Base-by-base conservation (phyloP, 768 basidiomycete species). In the Naganishia onofrii region DNA sequence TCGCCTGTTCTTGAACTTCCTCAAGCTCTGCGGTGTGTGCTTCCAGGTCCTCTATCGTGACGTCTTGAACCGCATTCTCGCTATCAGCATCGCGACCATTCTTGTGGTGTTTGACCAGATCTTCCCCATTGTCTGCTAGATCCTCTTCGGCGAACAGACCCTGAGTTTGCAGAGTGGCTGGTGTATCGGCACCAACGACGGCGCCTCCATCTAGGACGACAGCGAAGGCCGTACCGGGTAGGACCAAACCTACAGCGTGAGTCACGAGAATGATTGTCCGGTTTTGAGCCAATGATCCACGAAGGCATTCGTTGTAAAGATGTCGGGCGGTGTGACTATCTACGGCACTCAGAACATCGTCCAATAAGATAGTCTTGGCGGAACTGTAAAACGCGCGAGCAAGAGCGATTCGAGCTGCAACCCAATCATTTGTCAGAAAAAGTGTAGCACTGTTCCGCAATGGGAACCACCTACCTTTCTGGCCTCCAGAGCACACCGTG, bases 311-410 rank as follows among this genome's bases (percentile, higher is more conserved):
- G 29, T 69, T 65, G 56, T 78, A 77, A 3, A 80, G 73, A 66
- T 80, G 79, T 53, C 77, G 56, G 21, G 77, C 79, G 36, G 79
- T 80, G 55, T 79, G 78, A 46, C 77, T 77, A 55, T 80, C 79
- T 19, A 80, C 79, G 8, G 79, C 79, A 5, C 77, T 78, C 3
- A 79, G 66, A 2, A 80, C 76, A 68, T 80, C 79, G 57, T 80
- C 79, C 17, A 79, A 73, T 46, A 80, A 70, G 48, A 80, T 71
- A 0, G 77, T 79, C 52, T 73, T 72, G 29, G 79, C 78, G 13
- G 77, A 66, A 13, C 77, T 79, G 68, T 80, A 80, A 0, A 80
- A 23, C 0, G 79, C 79, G 53, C 79, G 65, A 28, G 79, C 79
- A 0, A 80, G 70, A 28, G 79, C 78, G 36, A 80, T 78, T n/a